These are phyloP conservation scores for Hibiscus syriacus DNA, from an alignment of 345 rosid genomes.

Conservation along the genomic window DNA sequence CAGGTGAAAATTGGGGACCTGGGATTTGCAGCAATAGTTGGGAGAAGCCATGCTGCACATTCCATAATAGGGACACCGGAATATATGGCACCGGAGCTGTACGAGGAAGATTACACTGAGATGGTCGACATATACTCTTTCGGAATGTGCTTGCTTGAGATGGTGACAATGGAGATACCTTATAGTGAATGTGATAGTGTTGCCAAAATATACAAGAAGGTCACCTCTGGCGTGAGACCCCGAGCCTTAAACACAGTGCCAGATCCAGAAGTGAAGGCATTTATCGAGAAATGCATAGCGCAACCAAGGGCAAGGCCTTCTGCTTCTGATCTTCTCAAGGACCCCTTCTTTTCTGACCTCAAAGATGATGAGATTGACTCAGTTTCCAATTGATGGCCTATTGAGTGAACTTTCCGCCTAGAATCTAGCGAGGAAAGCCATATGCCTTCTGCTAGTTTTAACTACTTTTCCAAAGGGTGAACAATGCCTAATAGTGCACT, in stretches of 20 bases:
- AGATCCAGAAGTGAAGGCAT: conserved; percentile 50
- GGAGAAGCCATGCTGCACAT: conserved; percentile 55
- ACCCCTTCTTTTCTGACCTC: conserved; percentile 52
- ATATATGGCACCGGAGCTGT: conserved; percentile 68
- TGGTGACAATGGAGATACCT: conserved; percentile 64
- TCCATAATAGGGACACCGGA: conserved; percentile 62
- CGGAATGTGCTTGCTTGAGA: conserved; percentile 64
- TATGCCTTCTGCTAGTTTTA: neutral
- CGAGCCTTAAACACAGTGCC: conserved; percentile 37
- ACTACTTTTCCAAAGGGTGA: neutral
- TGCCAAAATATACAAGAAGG: conserved; percentile 71
- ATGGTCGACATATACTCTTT: conserved; percentile 61
- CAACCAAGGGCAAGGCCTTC: neutral
- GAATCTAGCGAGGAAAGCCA: neutral
- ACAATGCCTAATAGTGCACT: neutral
- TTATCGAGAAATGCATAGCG: conserved; percentile 55
- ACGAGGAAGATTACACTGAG: conserved; percentile 70
- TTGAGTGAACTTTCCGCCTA: neutral
- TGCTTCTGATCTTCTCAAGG: conserved; percentile 24
- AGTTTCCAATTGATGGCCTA: neutral
- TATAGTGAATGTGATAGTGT: conserved; percentile 59
- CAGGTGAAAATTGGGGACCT: conserved; percentile 71
- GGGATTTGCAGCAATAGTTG: conserved; percentile 62
- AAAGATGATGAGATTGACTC: conserved; percentile 22
- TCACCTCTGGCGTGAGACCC: conserved; percentile 47